These are phyloP conservation scores for Acidomyces sp. DNA, from an alignment of 495 filamentous ascomycete genomes.

Conservation along the genomic window DNA sequence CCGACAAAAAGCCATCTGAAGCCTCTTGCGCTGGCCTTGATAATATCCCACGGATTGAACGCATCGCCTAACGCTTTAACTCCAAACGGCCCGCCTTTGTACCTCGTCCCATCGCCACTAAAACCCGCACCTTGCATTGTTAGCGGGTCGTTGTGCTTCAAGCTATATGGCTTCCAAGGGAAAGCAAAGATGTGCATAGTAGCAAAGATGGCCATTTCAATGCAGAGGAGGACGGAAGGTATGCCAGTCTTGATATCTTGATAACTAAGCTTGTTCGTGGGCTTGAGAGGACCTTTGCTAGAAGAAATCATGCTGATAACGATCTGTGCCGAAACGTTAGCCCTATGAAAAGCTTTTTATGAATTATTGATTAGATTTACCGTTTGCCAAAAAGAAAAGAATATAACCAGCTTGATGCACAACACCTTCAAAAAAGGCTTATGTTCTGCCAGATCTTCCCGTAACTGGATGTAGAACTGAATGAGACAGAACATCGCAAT, in stretches of 20 bases:
- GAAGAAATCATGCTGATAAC: constrained; percentile 59
- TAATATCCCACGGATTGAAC: constrained; percentile 72
- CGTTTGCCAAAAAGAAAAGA: constrained; percentile 87
- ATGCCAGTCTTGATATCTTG: constrained; percentile 73
- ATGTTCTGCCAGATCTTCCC: constrained; percentile 52
- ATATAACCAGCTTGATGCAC: constrained; percentile 88
- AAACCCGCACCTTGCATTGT: constrained; percentile 33
- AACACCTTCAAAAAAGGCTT: constrained; percentile 69
- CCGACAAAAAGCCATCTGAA: constrained; percentile 74
- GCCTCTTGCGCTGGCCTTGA: constrained; percentile 64
- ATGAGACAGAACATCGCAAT: constrained; percentile 90
- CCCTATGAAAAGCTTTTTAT: not conserved
- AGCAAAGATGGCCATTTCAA: constrained; percentile 79
- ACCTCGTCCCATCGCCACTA: constrained; percentile 21
- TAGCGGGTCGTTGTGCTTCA: constrained; percentile 24
- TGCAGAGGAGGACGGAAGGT: constrained; percentile 62
- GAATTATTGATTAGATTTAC: constrained; percentile 24
- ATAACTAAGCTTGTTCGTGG: constrained; percentile 46
- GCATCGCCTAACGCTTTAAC: constrained; percentile 53
- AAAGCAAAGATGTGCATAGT: constrained; percentile 76
- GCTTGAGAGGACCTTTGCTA: constrained; percentile 41
- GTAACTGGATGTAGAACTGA: constrained; percentile 75
- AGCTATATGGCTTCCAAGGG: constrained; percentile 52
- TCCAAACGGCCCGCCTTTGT: constrained; percentile 52
- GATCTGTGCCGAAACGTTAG: constrained; percentile 30